Evolutionary conservation across 2,329 filamentous ascomycete species (phyloP), one percentile per base, ranked within the genome.

Genomic region (Sarocladium kiliense): DNA sequence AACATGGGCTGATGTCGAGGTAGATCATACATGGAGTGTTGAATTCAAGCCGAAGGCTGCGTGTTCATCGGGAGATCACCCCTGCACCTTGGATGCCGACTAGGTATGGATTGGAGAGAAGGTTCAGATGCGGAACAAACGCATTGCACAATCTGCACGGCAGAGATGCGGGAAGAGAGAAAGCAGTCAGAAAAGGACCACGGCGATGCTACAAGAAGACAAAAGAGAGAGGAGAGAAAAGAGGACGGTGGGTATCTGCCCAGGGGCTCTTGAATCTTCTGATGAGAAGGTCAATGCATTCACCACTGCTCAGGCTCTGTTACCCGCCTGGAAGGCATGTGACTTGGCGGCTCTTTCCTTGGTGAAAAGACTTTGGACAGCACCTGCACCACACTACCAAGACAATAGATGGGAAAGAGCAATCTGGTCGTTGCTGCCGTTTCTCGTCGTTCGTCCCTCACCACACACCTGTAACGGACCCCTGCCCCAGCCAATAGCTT

Each of bases 1-100:
- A 53, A 53, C 50, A 34, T 53, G 50, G 50, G 50, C 50, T 53
- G 50, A 53, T 53, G 36, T 53, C 21, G 50, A 53, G 32, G 50
- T 16, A 53, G 36, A 53, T 53, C 36, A 53, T 53, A 53, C 50
- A 39, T 41, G 50, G 32, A 53, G 34, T 21, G 19, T 26, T 36
- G 27, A 44, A 44, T 36, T 51, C 23, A 25, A 32, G 26, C 23
- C 5, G n/a, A 21, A 3, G 19, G 44, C 30, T 21, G 26, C 47
- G 26, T 21, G 47, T 23, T 51, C 25, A 14, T 25, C 30, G 47
- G 27, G 47, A 51, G 26, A 36, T 34, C 27, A 32, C 47, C 47
- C 47, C 23, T 51, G 47, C 30, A 27, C 34, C 3, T 11, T 51
- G 47, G 47, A 51, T 34, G 30, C 47, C 47, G 47, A 51, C 27